These are phyloP conservation scores for Pseudoscleropodium purum DNA, from an alignment of 225 moss, liverwort and hornwort genomes.

Conservation along the genomic window DNA sequence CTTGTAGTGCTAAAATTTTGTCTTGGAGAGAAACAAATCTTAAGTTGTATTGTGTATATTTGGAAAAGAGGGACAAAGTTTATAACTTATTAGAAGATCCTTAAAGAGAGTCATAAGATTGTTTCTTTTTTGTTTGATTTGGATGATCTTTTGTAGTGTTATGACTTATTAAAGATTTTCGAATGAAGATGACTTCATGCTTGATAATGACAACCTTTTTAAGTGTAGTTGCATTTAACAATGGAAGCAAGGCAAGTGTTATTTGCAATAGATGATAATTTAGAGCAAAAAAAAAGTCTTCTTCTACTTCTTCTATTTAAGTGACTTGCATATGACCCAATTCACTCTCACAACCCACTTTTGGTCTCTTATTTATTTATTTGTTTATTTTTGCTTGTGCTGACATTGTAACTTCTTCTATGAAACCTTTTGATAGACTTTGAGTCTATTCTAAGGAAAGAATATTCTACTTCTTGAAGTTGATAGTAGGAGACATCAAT, in stretches of 20 bases:
- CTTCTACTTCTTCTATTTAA: background rate
- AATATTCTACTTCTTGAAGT: background rate
- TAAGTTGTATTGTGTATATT: no score
- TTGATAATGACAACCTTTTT: background rate
- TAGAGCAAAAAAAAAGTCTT: background rate
- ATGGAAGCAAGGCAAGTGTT: background rate
- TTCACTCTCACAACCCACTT: background rate
- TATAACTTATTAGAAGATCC: background rate
- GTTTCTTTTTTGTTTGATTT: no score
- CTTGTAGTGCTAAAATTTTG: background rate
- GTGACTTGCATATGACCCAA: background rate
- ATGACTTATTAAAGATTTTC: background rate
- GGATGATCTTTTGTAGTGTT: background rate
- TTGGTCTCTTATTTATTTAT: background rate
- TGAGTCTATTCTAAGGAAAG: background rate
- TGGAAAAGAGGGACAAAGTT: background rate
- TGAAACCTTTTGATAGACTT: background rate
- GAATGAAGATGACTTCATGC: background rate
- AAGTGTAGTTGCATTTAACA: background rate
- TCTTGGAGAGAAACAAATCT: no score
- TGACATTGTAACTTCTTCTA: background rate
- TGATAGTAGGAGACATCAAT: background rate
- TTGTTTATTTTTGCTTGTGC: no score
- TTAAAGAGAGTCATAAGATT: no score
- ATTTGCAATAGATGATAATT: background rate